Conservation (phyloP, 2,329 filamentous ascomycete species). For the Aspergillus versicolor region DNA sequence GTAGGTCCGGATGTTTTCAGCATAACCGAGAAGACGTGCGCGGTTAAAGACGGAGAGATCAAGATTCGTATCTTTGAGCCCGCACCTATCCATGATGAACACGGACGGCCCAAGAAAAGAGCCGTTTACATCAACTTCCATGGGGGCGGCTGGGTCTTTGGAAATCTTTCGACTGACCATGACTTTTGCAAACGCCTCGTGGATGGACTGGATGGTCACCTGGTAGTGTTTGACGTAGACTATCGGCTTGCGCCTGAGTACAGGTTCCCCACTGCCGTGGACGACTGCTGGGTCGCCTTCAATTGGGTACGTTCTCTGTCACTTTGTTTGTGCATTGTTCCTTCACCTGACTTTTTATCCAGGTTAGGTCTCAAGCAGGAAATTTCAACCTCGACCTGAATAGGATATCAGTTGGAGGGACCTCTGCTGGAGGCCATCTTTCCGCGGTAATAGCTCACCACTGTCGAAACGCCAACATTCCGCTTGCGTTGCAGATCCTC, state of each 20-base stretch:
- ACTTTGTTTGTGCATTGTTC: neutral
- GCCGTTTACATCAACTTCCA: constrained; percentile 45
- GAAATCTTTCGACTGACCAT: constrained; percentile 37
- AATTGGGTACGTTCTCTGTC: constrained; percentile 33
- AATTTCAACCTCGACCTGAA: constrained; percentile 37
- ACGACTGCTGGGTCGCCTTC: constrained; percentile 43
- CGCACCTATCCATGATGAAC: constrained; percentile 21
- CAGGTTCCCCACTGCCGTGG: constrained; percentile 37
- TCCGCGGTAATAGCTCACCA: constrained; percentile 39
- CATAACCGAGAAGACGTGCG: constrained; percentile 42
- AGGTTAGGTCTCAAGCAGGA: constrained; percentile 31
- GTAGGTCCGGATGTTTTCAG: constrained; percentile 36
- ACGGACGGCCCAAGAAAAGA: constrained; percentile 30
- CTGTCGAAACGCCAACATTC: constrained; percentile 37
- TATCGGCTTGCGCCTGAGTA: constrained; percentile 44
- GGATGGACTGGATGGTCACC: constrained; percentile 35
- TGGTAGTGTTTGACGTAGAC: constrained; percentile 47
- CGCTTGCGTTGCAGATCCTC: constrained; percentile 38
- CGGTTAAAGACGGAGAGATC: constrained; percentile 41
- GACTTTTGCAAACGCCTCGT: constrained; percentile 44
- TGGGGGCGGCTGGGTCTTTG: constrained; percentile 47
- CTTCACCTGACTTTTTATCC: constrained; percentile 8
- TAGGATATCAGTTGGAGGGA: constrained; percentile 39
- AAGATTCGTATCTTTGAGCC: constrained; percentile 43
- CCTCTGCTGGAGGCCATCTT: constrained; percentile 42